Base-by-base conservation (phyloP, 2,329 filamentous ascomycete genomes). In the Rosellinia necatrix region DNA sequence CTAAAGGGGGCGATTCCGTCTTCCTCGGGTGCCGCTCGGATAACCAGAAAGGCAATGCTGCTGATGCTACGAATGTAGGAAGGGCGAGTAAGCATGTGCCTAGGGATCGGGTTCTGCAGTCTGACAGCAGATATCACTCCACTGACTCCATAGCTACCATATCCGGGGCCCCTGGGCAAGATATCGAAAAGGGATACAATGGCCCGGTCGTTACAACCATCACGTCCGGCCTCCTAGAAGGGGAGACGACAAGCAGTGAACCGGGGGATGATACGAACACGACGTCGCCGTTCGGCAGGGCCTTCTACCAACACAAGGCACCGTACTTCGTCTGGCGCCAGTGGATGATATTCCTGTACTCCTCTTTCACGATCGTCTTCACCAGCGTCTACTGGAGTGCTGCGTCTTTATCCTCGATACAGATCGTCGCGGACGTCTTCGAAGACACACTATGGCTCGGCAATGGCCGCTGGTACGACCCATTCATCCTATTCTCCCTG, bases 381-480 rank as follows among this genome's bases (percentile, higher is more conserved):
- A 76, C 76, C 4, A 70, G 74, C 0, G 70, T 80, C 43, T 82
- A 75, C 68, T 84, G 81, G 81, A 78, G 81, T 61, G 71, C 76
- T 1, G 72, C 76, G 2, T 77, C 72, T 27, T 75, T 82, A 27
- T 73, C 76, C 1, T 74, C 79, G 0, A 73, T 81, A 17, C 78
- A 82, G 63, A 64, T 81, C 40, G 53, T 56, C 4, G 51, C 70
- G 10, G 8, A 17, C 5, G 41, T 59, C 13, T 55, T 78, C 35
- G 38, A 40, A 13, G 17, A 24, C 13, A 57, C 42, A 6, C 40
- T 17, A 17, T 54, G 38, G 41, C 50, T 49, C 15, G 41, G 54
- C 10, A 52, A 48, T 15, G 48, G 47, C 27, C 6, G 15, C 4
- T 51, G 48, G 52, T 44, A 32, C 25, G 48, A 53, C 32, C 38